These are phyloP conservation scores for Xenosphaeropsis pyriputrescens DNA, from an alignment of 2,329 filamentous ascomycete genomes.

Conservation along the genomic window DNA sequence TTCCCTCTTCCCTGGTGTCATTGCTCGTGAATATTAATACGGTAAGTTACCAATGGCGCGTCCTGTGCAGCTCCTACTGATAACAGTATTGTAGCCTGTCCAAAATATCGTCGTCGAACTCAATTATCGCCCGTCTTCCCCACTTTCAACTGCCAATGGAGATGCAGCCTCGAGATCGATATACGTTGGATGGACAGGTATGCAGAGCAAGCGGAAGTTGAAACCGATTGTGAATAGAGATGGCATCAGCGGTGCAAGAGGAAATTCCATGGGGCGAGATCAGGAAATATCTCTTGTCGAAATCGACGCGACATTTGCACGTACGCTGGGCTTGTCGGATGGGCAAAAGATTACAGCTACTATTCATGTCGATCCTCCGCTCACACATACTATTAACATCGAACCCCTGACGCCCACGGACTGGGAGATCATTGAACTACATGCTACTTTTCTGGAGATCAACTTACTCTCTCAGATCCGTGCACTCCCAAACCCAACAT, in stretches of 20 bases:
- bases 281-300: conserved; percentile 70
- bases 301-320: conserved; percentile 73
- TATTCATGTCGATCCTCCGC: conserved; percentile 78
- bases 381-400: conserved; percentile 91
- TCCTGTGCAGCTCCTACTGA: too few relatives aligned
- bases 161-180: conserved; percentile 48
- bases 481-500: conserved; percentile 76
- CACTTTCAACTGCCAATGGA: conserved; percentile 27
- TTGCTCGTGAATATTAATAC: conserved; percentile 82
- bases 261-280: conserved; percentile 43
- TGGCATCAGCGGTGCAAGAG: conserved; percentile 46
- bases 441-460: conserved; percentile 88
- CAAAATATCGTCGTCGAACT: conserved; percentile 97
- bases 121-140: conserved; percentile 45
- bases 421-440: conserved; percentile 97
- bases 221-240: conserved; percentile 61
- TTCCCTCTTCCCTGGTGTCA: conserved; percentile 72
- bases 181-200: conserved; percentile 92
- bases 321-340: conserved; percentile 61
- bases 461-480: conserved; percentile 89
- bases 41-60: conserved; percentile 32
- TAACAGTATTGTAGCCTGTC: conserved; percentile 41
- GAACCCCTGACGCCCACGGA: conserved; percentile 90
- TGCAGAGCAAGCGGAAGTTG: conserved; percentile 80
- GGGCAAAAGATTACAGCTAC: conserved; percentile 61